Conservation (phyloP, 140 eudicot genomes). For the Erigeron philadelphicus region DNA sequence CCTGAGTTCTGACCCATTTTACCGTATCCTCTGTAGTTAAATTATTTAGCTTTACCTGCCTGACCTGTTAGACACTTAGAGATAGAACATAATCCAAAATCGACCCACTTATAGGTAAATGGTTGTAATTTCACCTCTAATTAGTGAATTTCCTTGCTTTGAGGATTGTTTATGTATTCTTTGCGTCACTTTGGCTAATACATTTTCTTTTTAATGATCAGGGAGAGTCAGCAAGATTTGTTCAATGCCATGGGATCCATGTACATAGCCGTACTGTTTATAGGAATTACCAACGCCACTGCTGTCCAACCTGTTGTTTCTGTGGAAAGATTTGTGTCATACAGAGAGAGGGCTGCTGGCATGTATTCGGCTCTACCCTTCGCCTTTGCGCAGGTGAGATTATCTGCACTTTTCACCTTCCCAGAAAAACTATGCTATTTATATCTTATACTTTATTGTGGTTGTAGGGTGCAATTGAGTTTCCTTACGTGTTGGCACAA, state of each 20-base stretch:
- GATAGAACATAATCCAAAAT: conserved; percentile 7
- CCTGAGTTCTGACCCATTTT: too few species aligned
- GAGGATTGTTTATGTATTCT: not conserved
- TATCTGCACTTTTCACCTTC: conserved; percentile 2
- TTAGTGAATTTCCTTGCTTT: not conserved
- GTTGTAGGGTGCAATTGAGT: conserved; percentile 88
- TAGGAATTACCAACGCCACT: conserved; percentile 87
- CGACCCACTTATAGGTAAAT: not conserved
- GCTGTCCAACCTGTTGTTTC: conserved; percentile 98
- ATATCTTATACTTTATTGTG: not conserved
- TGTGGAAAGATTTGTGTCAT: conserved; percentile 92
- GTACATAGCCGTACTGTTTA: conserved; percentile 78
- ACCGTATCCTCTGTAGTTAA: too few species aligned
- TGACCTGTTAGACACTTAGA: not conserved
- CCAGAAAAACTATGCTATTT: not conserved
- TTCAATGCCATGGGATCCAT: conserved; percentile 96
- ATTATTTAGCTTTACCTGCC: too few species aligned
- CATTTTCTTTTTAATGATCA: conserved; percentile 13
- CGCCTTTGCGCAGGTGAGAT: conserved; percentile 84
- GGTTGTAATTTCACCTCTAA: conserved; percentile 8
- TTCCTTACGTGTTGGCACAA: conserved; percentile 85
- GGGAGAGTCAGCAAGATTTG: conserved; percentile 81
- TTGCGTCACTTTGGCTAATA: not conserved
- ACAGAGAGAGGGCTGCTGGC: conserved; percentile 95
- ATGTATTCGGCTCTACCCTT: conserved; percentile 92